Evolutionary conservation across 2,329 filamentous ascomycete genomes (phyloP).

Genomic region (Clonostachys rhizophaga): DNA sequence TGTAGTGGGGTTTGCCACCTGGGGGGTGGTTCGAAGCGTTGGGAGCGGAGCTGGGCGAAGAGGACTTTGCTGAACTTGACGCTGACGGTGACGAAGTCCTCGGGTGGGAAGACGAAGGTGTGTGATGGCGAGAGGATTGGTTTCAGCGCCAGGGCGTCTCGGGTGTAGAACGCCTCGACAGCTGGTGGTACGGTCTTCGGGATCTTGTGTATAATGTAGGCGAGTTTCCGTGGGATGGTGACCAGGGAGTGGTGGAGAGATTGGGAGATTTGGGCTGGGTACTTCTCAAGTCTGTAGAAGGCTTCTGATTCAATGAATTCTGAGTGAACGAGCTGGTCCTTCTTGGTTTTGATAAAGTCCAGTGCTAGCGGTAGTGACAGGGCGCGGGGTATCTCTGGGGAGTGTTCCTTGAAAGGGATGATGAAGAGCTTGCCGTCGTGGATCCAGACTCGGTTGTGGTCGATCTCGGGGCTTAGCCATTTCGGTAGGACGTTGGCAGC

Average conservation of each 20-base stretch:
- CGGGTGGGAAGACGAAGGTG: slow-evolving; percentile 62
- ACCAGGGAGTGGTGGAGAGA: slow-evolving; percentile 74
- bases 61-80: slow-evolving; percentile 82
- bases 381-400: slow-evolving; percentile 21
- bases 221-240: slow-evolving; percentile 76
- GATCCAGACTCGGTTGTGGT: slow-evolving; percentile 86
- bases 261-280: slow-evolving; percentile 68
- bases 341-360: slow-evolving; percentile 48
- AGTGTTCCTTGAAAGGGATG: slow-evolving; percentile 50
- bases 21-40: slow-evolving; percentile 68
- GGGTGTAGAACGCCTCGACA: slow-evolving; percentile 86
- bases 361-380: slow-evolving; percentile 64
- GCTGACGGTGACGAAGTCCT: slow-evolving; percentile 75
- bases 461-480: slow-evolving; percentile 90
- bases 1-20: slow-evolving; percentile 34
- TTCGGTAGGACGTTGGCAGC: slow-evolving; percentile 81
- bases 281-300: slow-evolving; percentile 82
- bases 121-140: slow-evolving; percentile 54
- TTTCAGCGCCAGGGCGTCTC: slow-evolving; percentile 73
- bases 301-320: slow-evolving; percentile 78
- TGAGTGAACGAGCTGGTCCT: slow-evolving; percentile 63
- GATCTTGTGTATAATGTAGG: slow-evolving; percentile 70
- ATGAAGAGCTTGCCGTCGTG: slow-evolving; percentile 71
- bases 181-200: slow-evolving; percentile 77
- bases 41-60: slow-evolving; percentile 85